Evolutionary conservation across 495 filamentous ascomycete species (phyloP).

Genomic region (Venustampulla echinocandica): DNA sequence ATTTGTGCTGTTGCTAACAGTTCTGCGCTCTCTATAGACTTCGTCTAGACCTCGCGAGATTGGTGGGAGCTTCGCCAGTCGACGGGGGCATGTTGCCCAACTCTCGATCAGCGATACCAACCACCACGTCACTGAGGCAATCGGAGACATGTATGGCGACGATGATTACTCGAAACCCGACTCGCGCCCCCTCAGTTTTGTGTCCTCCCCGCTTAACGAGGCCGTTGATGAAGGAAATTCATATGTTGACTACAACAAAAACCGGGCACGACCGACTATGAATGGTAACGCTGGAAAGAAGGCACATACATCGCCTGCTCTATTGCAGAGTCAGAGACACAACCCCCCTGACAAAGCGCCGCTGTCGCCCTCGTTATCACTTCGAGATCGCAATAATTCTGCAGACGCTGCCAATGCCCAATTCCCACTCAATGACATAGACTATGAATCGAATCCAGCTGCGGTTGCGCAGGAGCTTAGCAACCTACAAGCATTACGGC

Average conservation of each 20-base stretch:
- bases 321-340: conserved; percentile 18
- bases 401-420: conserved; percentile 18
- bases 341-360: conserved; percentile 26
- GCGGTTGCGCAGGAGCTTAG: conserved; percentile 92
- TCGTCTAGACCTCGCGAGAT: conserved; percentile 46
- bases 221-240: conserved; percentile 28
- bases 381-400: conserved; percentile 31
- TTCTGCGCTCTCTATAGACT: conserved; percentile 31
- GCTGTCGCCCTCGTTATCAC: conserved; percentile 49
- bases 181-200: conserved; percentile 55
- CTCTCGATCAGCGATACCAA: conserved; percentile 54
- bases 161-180: conserved; percentile 57
- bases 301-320: conserved; percentile 18
- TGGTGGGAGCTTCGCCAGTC: conserved; percentile 44
- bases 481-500: conserved; percentile 87
- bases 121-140: conserved; percentile 97
- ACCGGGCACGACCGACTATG: conserved; percentile 13
- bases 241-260: conserved; percentile 27
- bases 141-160: conserved; percentile 91
- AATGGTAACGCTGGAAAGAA: conserved; percentile 19
- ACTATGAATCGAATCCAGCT: conserved; percentile 81
- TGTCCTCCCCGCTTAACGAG: conserved; percentile 37
- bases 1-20: conserved; percentile 11
- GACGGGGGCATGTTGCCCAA: conserved; percentile 46
- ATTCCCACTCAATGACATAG: conserved; percentile 75